Conservation (phyloP, 148 eudicot genomes). For the Hydrangea macrophylla region DNA sequence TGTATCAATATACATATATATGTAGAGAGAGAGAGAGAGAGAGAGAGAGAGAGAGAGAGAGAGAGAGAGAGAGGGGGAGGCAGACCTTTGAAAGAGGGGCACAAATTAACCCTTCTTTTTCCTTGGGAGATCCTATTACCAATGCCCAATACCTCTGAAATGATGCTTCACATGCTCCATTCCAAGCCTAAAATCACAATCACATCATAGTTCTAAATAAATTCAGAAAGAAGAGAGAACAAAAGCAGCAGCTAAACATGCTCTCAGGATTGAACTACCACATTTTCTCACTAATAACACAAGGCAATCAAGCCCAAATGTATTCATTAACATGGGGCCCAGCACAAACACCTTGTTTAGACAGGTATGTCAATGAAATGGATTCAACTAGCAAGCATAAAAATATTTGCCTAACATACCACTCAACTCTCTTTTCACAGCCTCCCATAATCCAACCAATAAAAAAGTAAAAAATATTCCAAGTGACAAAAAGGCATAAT, state of each 20-base stretch:
- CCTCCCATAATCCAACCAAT: slow-evolving; percentile 1
- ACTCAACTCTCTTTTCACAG: neutral
- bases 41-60: no score
- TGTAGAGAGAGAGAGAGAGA: no score
- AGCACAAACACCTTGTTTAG: neutral
- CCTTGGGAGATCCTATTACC: slow-evolving; percentile 82
- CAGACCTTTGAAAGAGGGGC: slow-evolving; percentile 94
- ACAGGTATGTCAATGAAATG: neutral
- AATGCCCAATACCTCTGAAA: slow-evolving; percentile 87
- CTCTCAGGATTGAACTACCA: neutral
- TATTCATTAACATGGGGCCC: neutral
- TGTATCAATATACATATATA: no score
- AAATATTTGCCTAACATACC: neutral
- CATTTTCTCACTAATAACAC: neutral
- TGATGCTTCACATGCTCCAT: slow-evolving; percentile 62
- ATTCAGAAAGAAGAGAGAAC: neutral
- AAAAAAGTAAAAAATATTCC: no score
- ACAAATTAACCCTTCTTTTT: slow-evolving; percentile 78
- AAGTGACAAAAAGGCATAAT: no score
- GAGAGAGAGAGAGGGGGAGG: no score
- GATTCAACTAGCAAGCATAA: neutral
- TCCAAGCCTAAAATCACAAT: slow-evolving; percentile 59
- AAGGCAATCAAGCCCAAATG: neutral
- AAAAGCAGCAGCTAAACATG: neutral
- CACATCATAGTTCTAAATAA: neutral